Conservation (phyloP, 495 filamentous ascomycete genomes). For the Lasiosphaeria miniovina region DNA sequence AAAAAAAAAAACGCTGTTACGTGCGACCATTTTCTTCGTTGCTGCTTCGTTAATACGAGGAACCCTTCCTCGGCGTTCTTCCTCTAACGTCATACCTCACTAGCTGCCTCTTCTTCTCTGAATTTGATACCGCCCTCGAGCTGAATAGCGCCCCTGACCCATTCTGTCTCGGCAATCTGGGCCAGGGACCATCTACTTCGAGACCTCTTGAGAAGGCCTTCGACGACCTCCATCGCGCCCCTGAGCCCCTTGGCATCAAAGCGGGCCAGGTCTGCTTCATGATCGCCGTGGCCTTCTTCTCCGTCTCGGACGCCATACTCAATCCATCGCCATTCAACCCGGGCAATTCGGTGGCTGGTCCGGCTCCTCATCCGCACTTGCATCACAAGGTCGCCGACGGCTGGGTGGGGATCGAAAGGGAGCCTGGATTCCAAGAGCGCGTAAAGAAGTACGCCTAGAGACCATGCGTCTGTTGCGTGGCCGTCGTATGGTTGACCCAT, state of each 20-base stretch:
- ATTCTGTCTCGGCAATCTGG: slow-evolving; percentile 66
- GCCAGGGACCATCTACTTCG: slow-evolving; percentile 69
- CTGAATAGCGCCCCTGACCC: slow-evolving; percentile 71
- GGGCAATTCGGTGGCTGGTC: slow-evolving; percentile 88
- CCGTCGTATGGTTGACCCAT: slow-evolving; percentile 95
- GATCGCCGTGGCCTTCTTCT: slow-evolving; percentile 42
- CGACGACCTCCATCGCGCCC: slow-evolving; percentile 76
- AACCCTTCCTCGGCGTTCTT: too few species aligned
- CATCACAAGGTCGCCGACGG: slow-evolving; percentile 61
- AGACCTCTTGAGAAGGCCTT: slow-evolving; percentile 76
- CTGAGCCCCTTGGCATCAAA: slow-evolving; percentile 60
- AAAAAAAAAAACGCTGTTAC: too few species aligned
- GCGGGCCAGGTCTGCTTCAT: slow-evolving; percentile 44
- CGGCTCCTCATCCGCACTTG: slow-evolving; percentile 60
- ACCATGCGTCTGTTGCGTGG: slow-evolving; percentile 90
- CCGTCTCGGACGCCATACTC: slow-evolving; percentile 73
- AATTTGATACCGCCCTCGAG: slow-evolving; percentile 68
- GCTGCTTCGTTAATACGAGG: too few species aligned
- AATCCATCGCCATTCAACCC: slow-evolving; percentile 92
- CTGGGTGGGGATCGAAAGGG: slow-evolving; percentile 84
- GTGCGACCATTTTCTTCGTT: too few species aligned
- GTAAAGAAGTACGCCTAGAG: slow-evolving; percentile 88
- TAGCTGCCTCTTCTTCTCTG: slow-evolving; percentile 60
- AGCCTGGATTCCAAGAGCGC: slow-evolving; percentile 88
- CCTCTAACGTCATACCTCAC: slow-evolving; percentile 38